Evolutionary conservation across 257 asterid species (phyloP), one percentile per base, ranked within the genome.

Genomic region (Rubia yunnanensis): DNA sequence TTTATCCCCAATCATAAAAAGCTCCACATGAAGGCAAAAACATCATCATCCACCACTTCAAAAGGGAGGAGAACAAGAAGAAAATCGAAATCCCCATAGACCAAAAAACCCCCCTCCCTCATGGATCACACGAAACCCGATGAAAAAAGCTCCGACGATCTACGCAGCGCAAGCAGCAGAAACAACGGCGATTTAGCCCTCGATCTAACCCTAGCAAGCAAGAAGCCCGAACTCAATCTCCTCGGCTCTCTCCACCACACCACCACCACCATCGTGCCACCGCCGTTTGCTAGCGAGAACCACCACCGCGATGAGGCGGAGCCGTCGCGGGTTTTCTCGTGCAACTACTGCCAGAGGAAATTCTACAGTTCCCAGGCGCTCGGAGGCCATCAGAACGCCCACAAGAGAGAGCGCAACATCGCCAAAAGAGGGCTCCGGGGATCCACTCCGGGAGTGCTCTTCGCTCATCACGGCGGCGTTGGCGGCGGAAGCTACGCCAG

Each of bases 361-460:
- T 94, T 94, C 76, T 86, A 83, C 74, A 90, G 97, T 73, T 94
- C 99, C 0, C 97, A 94, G 54, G 99, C 99, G 1, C 79, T 94
- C 0, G 99, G 97, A 0, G 99, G 99, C 63, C 99, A 94, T 36
- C 99, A 94, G 63, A 94, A 94, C 44, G 99, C 97, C 0, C 99
- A 94, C 66, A 94, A 94, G 61, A 81, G 90, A 0, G 99, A 94
- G 69, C 32, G 97, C 53, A 87, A 95, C 2, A 81, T 94, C 1
- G 95, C 95, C 0, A 88, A 88, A 77, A 82, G 83, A 54, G 83
- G 83, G 2, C 83, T 60, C 50, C 10, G 60, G 8, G 22, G 30
- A 2, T 9, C 64, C 4, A 67, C 75, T 44, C 63, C 79, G 20
- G 24, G 61, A 65, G 24, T 61, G 17, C 28, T 57, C 14, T 20